Evolutionary conservation across 345 rosid species (phyloP), one percentile per base, ranked within the genome.

Genomic region (Dipteronia sinensis): DNA sequence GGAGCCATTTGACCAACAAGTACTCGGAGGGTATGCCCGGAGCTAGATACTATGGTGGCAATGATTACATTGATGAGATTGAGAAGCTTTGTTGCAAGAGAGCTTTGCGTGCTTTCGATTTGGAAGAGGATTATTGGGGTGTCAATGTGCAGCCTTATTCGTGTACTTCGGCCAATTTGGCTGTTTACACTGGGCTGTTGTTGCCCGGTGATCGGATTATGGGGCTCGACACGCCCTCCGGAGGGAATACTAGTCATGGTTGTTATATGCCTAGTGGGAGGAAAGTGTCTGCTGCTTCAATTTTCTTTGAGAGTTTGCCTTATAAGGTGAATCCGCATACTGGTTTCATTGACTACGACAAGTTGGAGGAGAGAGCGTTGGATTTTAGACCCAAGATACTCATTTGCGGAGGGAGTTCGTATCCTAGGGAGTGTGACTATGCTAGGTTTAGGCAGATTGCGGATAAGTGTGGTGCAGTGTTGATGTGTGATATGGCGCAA

Each of bases 361-460:
- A 87, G 85, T 84, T 94, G 77, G 98, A 92, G 86, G 97, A 94
- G 80, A 90, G 91, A 85, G 94, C 97, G 4, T 72, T 91, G 79
- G 94, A 94, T 86, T 94, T 83, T 80, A 91, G 93, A 72, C 98
- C 93, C 0, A 94, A 92, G 88, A 88, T 94, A 76, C 86, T 92
- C 72, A 94, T 94, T 79, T 90, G 95, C 80, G 98, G 98, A 23
- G 98, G 98, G 67, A 93, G 98, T 77, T 90, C 98, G 0, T 93
- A 92, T 73, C 97, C 97, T 0, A 88, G 98, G 66, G 97, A 92
- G 47, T 92, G 91, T 93, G 93, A 90, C 47, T 88, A 89, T 72
- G 87, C 90, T 61, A 87, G 94, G 90, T 89, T 94, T 86, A 91
- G 90, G 83, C 89, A 81, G 82, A 84, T 90, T 85, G 97, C 94